phyloP scores from a whole-genome alignment of 371 early-diverging fungal species.

The Saksenaea vasiformis region DNA sequence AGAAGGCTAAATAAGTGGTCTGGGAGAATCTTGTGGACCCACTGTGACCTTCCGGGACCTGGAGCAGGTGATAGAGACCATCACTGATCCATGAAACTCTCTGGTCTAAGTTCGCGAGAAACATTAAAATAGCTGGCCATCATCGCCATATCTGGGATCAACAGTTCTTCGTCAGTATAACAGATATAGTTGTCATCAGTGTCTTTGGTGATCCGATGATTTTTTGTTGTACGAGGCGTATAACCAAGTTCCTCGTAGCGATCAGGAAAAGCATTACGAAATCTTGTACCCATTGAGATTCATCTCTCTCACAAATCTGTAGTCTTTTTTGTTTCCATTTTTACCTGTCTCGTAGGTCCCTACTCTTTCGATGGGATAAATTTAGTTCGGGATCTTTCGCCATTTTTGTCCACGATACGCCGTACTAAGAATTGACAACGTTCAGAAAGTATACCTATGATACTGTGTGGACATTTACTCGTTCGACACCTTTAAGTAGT shows the following conservation, averaged over 20 bases:
- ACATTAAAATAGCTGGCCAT: neutral
- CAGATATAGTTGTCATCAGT: neutral
- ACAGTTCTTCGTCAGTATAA: neutral
- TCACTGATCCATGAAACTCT: too few relatives aligned
- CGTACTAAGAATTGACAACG: slow-evolving; percentile 3
- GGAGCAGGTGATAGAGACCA: too few relatives aligned
- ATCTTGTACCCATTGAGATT: neutral
- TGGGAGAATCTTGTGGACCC: too few relatives aligned
- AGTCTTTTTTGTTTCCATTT: neutral
- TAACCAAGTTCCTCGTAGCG: slow-evolving; percentile 4
- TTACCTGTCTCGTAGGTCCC: slow-evolving; percentile 14
- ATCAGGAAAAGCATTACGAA: slow-evolving; percentile 8
- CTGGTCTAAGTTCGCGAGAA: too few relatives aligned
- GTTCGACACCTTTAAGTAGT: slow-evolving; percentile 11
- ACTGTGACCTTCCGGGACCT: too few relatives aligned
- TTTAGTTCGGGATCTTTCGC: slow-evolving; percentile 14
- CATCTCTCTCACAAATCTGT: neutral
- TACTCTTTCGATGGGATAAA: slow-evolving; percentile 13
- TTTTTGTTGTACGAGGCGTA: neutral
- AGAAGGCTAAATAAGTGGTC: too few relatives aligned
- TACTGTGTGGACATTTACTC: neutral
- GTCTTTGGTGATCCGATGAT: neutral
- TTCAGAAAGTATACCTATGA: too few relatives aligned
- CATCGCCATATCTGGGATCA: neutral
- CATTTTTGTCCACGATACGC: slow-evolving; percentile 17